Percentiles rank a stretch among this genome's conserved stretches.
phyloP scores from a whole-genome alignment of 345 rosid genomes.

The Trapa incisa region DNA sequence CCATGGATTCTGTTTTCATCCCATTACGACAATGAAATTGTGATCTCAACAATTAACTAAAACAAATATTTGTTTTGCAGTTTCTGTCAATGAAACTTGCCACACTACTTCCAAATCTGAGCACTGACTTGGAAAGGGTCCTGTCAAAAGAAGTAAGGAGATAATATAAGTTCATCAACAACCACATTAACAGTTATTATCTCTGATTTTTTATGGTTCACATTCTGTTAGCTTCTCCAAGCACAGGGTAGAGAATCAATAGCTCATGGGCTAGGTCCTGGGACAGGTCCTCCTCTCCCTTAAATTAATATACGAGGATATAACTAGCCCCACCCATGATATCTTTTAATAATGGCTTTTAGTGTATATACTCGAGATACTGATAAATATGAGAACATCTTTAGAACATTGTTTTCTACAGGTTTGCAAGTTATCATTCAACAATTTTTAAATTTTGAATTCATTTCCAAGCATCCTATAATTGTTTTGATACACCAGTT shows the following conservation, averaged over 20 bases:
- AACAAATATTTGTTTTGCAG: constrained; percentile 23
- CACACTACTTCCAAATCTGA: constrained; percentile 77
- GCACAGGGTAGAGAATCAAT: constrained; percentile 35
- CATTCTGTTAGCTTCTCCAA: constrained; percentile 46
- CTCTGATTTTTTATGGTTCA: constrained; percentile 2
- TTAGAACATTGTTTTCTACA: neutral
- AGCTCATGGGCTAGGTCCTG: constrained; percentile 31
- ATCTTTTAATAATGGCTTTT: neutral
- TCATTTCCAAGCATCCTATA: neutral
- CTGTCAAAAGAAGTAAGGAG: constrained; percentile 72
- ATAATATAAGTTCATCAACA: neutral
- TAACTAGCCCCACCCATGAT: neutral
- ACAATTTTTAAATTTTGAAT: neutral
- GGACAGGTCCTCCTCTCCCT: constrained; percentile 31
- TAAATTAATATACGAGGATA: constrained; percentile 17
- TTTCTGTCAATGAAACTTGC: constrained; percentile 95
- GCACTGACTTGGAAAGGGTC: constrained; percentile 57
- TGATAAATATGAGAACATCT: neutral
- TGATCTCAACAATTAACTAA: too few relatives aligned
- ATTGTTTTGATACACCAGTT: neutral
- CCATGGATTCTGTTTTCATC: neutral
- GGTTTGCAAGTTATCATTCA: neutral
- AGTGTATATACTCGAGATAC: neutral
- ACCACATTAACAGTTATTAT: neutral
- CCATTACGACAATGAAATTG: neutral